Conservation (phyloP, 306 rosid species). For the Rosa persica region DNA sequence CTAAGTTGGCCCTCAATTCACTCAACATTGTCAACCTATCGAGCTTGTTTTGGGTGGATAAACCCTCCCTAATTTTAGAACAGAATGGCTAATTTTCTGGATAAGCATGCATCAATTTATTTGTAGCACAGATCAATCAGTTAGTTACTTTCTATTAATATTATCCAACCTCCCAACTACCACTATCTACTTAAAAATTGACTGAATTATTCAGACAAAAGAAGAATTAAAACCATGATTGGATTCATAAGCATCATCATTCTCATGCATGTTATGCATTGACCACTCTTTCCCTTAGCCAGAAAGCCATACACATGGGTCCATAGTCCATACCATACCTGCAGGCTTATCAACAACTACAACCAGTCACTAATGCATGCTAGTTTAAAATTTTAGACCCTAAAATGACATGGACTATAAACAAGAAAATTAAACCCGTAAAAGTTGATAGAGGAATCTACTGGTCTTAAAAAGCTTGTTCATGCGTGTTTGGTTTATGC, state of each 20-base stretch:
- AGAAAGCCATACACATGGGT: background rate
- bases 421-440: background rate
- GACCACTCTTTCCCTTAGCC: background rate
- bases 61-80: background rate
- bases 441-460: background rate
- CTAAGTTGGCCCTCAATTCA: background rate
- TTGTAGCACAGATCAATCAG: background rate
- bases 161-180: background rate
- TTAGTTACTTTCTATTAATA: background rate
- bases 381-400: background rate
- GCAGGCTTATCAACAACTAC: background rate
- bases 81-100: background rate
- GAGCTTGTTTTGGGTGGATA: background rate
- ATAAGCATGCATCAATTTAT: background rate
- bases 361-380: background rate
- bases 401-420: background rate
- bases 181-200: background rate
- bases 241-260: slow-evolving; percentile 4
- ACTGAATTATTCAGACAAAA: no score
- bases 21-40: background rate
- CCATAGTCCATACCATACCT: no score
- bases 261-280: slow-evolving; percentile 4
- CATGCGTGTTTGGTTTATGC: slow-evolving; percentile 34
- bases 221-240: no score
- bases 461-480: slow-evolving; percentile 27